Evolutionary conservation across 164 flowering plant species (phyloP).

Genomic region (Litsea cubeba): DNA sequence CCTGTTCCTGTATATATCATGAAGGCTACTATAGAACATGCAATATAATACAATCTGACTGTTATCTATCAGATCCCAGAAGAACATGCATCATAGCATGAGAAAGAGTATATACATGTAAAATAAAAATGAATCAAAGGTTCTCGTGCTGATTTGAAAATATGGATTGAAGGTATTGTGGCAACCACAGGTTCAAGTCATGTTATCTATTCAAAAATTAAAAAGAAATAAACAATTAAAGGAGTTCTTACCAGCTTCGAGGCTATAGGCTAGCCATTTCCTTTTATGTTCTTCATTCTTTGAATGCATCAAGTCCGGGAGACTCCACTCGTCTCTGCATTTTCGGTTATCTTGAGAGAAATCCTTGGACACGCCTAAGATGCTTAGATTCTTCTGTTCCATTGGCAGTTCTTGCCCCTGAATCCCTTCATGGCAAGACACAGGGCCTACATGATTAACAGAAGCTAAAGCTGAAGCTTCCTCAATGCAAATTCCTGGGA

Average conservation of each 20-base stretch:
- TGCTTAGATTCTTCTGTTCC: conserved; percentile 16
- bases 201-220: too few species aligned
- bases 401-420: conserved; percentile 7
- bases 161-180: too few species aligned
- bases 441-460: conserved; percentile 28
- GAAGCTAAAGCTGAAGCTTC: conserved; percentile 35
- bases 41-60: too few species aligned
- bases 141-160: too few species aligned
- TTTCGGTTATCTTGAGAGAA: conserved; percentile 16
- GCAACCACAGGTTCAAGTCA: too few species aligned
- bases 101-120: too few species aligned
- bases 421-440: conserved; percentile 13
- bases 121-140: too few species aligned
- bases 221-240: too few species aligned
- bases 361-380: conserved; percentile 18
- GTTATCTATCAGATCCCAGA: too few species aligned
- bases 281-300: conserved; percentile 19
- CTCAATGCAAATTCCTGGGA: conserved; percentile 33
- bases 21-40: too few species aligned
- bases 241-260: conserved; percentile 33
- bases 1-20: too few species aligned
- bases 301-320: conserved; percentile 11
- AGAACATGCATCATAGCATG: too few species aligned
- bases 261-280: conserved; percentile 20
- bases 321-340: conserved; percentile 13